Evolutionary conservation across 106 monocot genomes (phyloP).

Genomic region (Acorus calamus): DNA sequence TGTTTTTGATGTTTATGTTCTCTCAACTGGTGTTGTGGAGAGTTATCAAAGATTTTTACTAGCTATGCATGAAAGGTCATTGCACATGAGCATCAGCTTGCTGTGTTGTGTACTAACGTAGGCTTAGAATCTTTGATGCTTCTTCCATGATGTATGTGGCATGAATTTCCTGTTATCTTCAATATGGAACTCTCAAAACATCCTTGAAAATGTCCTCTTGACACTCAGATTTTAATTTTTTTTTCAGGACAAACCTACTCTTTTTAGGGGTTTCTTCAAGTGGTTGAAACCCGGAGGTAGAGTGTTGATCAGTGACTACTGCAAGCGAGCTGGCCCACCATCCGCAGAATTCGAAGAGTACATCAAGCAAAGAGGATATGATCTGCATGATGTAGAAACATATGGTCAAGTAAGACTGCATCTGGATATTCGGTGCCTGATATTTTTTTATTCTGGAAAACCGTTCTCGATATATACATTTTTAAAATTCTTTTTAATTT

Average conservation of each 20-base stretch:
- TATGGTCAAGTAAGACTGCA: slow-evolving; percentile 60
- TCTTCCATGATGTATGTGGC: too few species aligned
- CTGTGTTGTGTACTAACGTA: too few species aligned
- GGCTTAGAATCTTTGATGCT: too few species aligned
- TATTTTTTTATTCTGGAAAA: not conserved
- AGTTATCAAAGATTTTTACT: too few species aligned
- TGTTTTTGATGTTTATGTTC: too few species aligned
- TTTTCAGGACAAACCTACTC: slow-evolving; percentile 68
- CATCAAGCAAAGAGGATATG: slow-evolving; percentile 88
- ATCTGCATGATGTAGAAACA: slow-evolving; percentile 75
- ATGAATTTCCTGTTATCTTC: too few species aligned
- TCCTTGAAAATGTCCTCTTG: too few species aligned
- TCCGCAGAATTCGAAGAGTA: slow-evolving; percentile 72
- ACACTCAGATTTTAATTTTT: not conserved
- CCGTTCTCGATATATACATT: not conserved
- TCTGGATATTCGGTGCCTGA: not conserved
- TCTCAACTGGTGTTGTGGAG: too few species aligned
- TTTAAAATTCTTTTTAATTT: not conserved
- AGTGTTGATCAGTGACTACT: slow-evolving; percentile 89
- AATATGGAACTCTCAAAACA: too few species aligned
- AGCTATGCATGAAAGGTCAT: too few species aligned
- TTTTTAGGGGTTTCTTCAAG: slow-evolving; percentile 65
- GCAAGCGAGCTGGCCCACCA: slow-evolving; percentile 52
- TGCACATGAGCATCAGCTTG: too few species aligned
- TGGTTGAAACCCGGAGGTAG: slow-evolving; percentile 94